Conservation (phyloP, 192 early-diverging fungal genomes). For the Coemansia sp. region DNA sequence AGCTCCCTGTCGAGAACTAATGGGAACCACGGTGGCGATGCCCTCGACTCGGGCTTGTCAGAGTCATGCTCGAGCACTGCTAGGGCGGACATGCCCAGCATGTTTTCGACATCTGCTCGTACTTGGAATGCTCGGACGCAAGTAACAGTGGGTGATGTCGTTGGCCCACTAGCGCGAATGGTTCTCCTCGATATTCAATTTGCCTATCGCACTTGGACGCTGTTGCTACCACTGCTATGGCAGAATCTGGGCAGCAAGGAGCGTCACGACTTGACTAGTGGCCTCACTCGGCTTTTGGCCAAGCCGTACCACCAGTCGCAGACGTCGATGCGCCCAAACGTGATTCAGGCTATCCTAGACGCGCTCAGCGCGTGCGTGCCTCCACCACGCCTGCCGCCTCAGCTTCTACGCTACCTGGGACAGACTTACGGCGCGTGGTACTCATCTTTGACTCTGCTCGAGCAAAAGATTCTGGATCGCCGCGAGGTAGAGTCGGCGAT, state of each 20-base stretch:
- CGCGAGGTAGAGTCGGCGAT: slow-evolving; percentile 42
- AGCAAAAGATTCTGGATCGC: slow-evolving; percentile 59
- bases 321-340: slow-evolving; percentile 81
- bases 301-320: slow-evolving; percentile 91
- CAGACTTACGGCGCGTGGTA: slow-evolving; percentile 93
- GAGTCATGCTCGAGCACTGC: not conserved
- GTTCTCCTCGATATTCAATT: slow-evolving; percentile 68
- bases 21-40: not conserved
- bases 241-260: slow-evolving; percentile 68
- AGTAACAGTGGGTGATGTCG: slow-evolving; percentile 40
- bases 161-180: slow-evolving; percentile 64
- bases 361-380: slow-evolving; percentile 78
- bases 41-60: not conserved
- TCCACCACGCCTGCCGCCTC: slow-evolving; percentile 82
- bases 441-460: slow-evolving; percentile 80
- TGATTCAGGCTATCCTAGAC: slow-evolving; percentile 89
- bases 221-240: slow-evolving; percentile 87
- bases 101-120: not conserved
- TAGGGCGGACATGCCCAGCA: not conserved
- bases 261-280: slow-evolving; percentile 82
- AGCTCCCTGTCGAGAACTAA: not conserved
- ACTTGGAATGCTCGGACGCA: not conserved
- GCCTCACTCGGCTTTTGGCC: slow-evolving; percentile 80
- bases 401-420: slow-evolving; percentile 91
- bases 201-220: slow-evolving; percentile 78